Evolutionary conservation across 306 rosid genomes (phyloP).

Genomic region (Cucumis sativus): Cucumber_9930_V3 NC_026660.2:20986501-20987000

Average conservation of each 20-base stretch:
- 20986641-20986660: slow-evolving; percentile 73
- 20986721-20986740: slow-evolving; percentile 91
- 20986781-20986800: slow-evolving; percentile 78
- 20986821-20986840: slow-evolving; percentile 96
- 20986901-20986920: slow-evolving; percentile 69
- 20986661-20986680: slow-evolving; percentile 76
- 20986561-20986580: slow-evolving; percentile 77
- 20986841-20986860: slow-evolving; percentile 55
- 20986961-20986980: slow-evolving; percentile 71
- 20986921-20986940: slow-evolving; percentile 81
- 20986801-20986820: slow-evolving; percentile 94
- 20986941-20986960: slow-evolving; percentile 78
- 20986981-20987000: slow-evolving; percentile 98
- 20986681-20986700: slow-evolving; percentile 98
- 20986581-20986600: slow-evolving; percentile 93
- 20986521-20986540: slow-evolving; percentile 96
- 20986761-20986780: slow-evolving; percentile 84
- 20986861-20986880: slow-evolving; percentile 55
- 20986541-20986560: slow-evolving; percentile 81
- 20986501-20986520: slow-evolving; percentile 97
- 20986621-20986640: slow-evolving; percentile 93
- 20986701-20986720: slow-evolving; percentile 97
- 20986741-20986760: slow-evolving; percentile 90
- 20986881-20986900: slow-evolving; percentile 79
- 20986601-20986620: slow-evolving; percentile 93